Conservation (phyloP, 2,329 filamentous ascomycete species). For the Hypoxylon sp. region DNA sequence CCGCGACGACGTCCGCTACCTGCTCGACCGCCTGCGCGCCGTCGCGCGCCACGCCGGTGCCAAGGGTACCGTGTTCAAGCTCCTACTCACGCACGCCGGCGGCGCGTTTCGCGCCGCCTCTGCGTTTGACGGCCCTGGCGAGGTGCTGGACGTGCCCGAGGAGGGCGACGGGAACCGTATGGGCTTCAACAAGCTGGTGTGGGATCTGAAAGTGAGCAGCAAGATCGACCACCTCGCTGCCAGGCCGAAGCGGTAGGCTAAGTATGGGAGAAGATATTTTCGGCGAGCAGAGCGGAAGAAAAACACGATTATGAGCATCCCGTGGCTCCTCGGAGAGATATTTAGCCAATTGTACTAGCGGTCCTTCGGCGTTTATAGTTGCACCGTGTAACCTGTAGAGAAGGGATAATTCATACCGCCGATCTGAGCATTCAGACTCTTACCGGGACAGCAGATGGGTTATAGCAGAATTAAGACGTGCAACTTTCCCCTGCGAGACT, state of each 20-base stretch:
- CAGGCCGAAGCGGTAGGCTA: neutral
- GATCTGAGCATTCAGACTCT: neutral
- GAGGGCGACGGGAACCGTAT: conserved; percentile 22
- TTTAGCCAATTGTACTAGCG: no score
- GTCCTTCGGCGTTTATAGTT: neutral
- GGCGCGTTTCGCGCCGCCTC: conserved; percentile 13
- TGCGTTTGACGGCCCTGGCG: conserved; percentile 1
- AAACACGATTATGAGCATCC: no score
- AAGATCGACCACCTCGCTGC: conserved; percentile 3
- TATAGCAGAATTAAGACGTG: no score
- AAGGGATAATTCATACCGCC: neutral
- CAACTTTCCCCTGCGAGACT: neutral
- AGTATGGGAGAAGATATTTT: no score
- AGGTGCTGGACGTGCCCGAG: conserved; percentile 17
- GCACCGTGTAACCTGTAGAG: neutral
- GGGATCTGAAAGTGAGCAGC: conserved; percentile 15
- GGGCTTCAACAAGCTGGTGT: conserved; percentile 24
- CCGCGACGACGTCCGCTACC: conserved; percentile 9
- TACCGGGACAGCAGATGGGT: no score
- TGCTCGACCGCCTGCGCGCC: conserved; percentile 6
- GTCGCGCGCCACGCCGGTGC: conserved; percentile 9
- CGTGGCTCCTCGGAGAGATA: no score
- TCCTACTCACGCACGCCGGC: conserved; percentile 16
- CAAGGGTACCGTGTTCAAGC: conserved; percentile 20
- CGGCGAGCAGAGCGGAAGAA: no score